Percentiles rank a stretch among this genome's conserved stretches.
These are phyloP conservation scores for Anisodus tanguticus DNA, from an alignment of 257 asterid species.

Conservation along the genomic window DNA sequence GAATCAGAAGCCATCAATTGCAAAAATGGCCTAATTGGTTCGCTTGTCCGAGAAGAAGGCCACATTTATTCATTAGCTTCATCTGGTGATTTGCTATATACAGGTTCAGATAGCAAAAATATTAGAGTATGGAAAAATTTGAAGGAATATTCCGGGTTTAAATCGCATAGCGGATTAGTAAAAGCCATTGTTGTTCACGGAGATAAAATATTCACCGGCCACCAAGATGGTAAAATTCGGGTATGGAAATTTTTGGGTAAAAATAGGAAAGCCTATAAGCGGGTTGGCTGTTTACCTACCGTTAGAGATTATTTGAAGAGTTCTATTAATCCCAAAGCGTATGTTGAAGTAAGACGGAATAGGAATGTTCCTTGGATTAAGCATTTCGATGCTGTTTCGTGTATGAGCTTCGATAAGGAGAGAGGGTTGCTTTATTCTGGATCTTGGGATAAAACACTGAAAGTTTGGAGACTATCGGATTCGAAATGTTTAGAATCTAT, in stretches of 20 bases:
- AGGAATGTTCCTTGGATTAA: slow-evolving; percentile 78
- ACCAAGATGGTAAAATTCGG: slow-evolving; percentile 86
- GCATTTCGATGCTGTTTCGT: slow-evolving; percentile 83
- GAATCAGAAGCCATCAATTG: slow-evolving; percentile 19
- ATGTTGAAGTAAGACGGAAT: slow-evolving; percentile 61
- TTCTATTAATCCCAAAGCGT: slow-evolving; percentile 70
- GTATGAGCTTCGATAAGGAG: slow-evolving; percentile 59
- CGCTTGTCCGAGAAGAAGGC: slow-evolving; percentile 70
- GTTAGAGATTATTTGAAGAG: slow-evolving; percentile 61
- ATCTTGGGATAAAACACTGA: slow-evolving; percentile 88
- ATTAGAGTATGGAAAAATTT: slow-evolving; percentile 78
- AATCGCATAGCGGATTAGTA: slow-evolving; percentile 77
- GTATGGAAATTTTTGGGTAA: slow-evolving; percentile 63
- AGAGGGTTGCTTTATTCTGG: slow-evolving; percentile 75
- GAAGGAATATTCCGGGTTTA: slow-evolving; percentile 72
- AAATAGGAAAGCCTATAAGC: slow-evolving; percentile 44
- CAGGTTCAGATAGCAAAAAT: slow-evolving; percentile 88
- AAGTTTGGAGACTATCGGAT: slow-evolving; percentile 87
- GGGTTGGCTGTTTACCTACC: slow-evolving; percentile 76
- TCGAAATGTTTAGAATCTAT: slow-evolving; percentile 81
- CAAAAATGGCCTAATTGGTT: slow-evolving; percentile 54
- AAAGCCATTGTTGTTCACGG: slow-evolving; percentile 68
- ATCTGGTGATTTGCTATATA: slow-evolving; percentile 59
- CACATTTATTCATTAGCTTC: slow-evolving; percentile 79
- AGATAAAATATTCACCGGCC: slow-evolving; percentile 75